Conservation (phyloP, 1,284 basidiomycete species). For the Apiotrichum porosum region DNA sequence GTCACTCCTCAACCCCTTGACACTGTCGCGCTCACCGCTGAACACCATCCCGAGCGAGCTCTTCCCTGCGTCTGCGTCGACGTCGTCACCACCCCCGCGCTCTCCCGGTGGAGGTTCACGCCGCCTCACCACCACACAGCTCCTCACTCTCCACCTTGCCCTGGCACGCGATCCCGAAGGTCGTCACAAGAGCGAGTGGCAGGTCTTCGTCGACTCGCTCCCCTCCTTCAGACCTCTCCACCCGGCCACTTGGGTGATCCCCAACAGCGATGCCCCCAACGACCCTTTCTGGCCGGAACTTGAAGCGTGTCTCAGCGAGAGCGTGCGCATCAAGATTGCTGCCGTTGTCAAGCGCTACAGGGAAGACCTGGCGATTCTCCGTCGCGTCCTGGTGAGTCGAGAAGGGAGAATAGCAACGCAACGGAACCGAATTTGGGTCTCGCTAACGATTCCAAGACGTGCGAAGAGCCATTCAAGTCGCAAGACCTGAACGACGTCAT, state of each 20-base stretch:
- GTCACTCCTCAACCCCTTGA: conserved; percentile 66
- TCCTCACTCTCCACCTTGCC: conserved; percentile 61
- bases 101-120: conserved; percentile 12
- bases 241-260: conserved; percentile 67
- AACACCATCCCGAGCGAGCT: conserved; percentile 33
- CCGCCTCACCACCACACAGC: conserved; percentile 49
- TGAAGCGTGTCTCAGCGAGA: conserved; percentile 53
- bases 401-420: neutral
- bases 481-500: conserved; percentile 27
- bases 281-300: conserved; percentile 27
- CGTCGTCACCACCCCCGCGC: conserved; percentile 6
- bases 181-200: conserved; percentile 58
- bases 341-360: conserved; percentile 56
- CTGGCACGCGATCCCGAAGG: conserved; percentile 43
- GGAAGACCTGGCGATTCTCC: conserved; percentile 55
- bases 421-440: too few relatives aligned
- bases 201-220: conserved; percentile 68
- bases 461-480: conserved; percentile 28
- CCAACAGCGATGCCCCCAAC: conserved; percentile 12
- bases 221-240: conserved; percentile 66
- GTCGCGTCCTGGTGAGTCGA: conserved; percentile 44
- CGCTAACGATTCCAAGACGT: too few relatives aligned
- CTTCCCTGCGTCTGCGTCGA: conserved; percentile 22
- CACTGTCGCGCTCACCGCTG: conserved; percentile 49
- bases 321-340: conserved; percentile 53